Percentiles rank a stretch among this genome's conserved stretches.
Evolutionary conservation across 1,284 basidiomycete species (phyloP).

Genomic region (Sporisorium reilianum): DNA sequence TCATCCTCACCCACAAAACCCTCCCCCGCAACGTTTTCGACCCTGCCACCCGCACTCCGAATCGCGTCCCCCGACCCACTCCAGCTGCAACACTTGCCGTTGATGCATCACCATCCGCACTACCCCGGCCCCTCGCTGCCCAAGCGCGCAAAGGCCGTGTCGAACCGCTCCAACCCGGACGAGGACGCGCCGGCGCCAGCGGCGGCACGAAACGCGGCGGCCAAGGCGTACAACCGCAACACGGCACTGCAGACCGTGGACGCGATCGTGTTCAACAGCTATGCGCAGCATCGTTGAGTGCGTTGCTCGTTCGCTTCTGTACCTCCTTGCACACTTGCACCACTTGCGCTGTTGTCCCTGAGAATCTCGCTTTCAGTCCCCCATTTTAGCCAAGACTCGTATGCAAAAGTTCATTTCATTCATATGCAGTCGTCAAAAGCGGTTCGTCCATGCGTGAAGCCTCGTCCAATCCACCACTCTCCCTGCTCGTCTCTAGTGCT

Average conservation of each 20-base stretch:
- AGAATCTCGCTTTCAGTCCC: neutral
- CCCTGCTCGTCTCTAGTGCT: neutral
- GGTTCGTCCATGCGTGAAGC: neutral
- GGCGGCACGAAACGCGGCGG: neutral
- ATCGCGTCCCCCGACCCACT: slow-evolving; percentile 25
- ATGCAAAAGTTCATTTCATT: no score
- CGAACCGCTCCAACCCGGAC: slow-evolving; percentile 17
- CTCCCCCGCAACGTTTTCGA: neutral
- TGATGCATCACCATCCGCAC: slow-evolving; percentile 9
- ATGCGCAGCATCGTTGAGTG: slow-evolving; percentile 14
- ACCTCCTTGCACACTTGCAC: neutral
- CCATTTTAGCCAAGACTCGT: neutral
- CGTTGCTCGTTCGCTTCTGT: neutral
- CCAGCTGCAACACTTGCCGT: slow-evolving; percentile 5
- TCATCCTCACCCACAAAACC: slow-evolving; percentile 19
- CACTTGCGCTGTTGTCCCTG: neutral
- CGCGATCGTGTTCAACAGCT: slow-evolving; percentile 28
- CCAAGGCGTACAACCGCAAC: slow-evolving; percentile 19
- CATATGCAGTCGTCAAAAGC: no score
- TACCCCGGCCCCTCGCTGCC: slow-evolving; percentile 8
- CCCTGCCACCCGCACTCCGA: slow-evolving; percentile 19
- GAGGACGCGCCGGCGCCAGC: neutral
- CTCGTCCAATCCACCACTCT: no score
- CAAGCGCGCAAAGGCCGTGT: slow-evolving; percentile 29
- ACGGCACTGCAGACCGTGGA: slow-evolving; percentile 22